These are phyloP conservation scores for Paraleonurus japonicus DNA, from an alignment of 257 asterid genomes.

Conservation along the genomic window DNA sequence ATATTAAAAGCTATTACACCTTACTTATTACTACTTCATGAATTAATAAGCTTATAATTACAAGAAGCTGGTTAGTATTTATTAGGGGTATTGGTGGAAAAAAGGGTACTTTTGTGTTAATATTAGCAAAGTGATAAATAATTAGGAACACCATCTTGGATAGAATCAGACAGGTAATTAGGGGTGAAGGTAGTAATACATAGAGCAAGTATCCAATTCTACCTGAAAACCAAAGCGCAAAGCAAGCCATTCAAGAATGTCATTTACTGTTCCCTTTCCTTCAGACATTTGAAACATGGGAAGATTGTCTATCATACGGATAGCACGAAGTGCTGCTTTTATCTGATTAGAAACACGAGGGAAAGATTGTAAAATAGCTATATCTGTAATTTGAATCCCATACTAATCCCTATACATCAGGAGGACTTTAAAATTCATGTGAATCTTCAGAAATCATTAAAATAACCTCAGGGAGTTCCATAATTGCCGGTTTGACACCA, in stretches of 20 bases:
- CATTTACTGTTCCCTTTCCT: slow-evolving; percentile 54
- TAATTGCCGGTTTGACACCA: slow-evolving; percentile 86
- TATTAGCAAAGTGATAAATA: no score
- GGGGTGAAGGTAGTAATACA: neutral
- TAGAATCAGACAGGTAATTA: no score
- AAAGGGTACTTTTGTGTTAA: no score
- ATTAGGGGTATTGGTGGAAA: no score
- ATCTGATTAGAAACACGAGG: slow-evolving; percentile 48
- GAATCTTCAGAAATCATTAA: slow-evolving; percentile 16
- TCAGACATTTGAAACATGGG: slow-evolving; percentile 61
- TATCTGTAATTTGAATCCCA: slow-evolving; percentile 22
- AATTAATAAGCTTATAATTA: no score
- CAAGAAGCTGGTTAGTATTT: no score
- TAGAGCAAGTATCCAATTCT: slow-evolving; percentile 17
- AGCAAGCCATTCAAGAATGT: slow-evolving; percentile 96
- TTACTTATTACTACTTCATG: no score
- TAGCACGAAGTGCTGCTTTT: slow-evolving; percentile 75
- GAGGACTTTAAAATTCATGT: slow-evolving; percentile 13
- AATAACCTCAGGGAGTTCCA: slow-evolving; percentile 94
- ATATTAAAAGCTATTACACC: no score
- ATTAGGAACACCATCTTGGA: no score
- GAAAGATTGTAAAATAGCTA: slow-evolving; percentile 14
- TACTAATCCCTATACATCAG: neutral
- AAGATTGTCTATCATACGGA: slow-evolving; percentile 63
- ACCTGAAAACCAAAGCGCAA: slow-evolving; percentile 97